A percentile compares a stretch with the other conserved stretches of the same genome.
Evolutionary conservation across 805 yeast species (phyloP).

Genomic region (Saccharomycopsis sp.): DNA sequence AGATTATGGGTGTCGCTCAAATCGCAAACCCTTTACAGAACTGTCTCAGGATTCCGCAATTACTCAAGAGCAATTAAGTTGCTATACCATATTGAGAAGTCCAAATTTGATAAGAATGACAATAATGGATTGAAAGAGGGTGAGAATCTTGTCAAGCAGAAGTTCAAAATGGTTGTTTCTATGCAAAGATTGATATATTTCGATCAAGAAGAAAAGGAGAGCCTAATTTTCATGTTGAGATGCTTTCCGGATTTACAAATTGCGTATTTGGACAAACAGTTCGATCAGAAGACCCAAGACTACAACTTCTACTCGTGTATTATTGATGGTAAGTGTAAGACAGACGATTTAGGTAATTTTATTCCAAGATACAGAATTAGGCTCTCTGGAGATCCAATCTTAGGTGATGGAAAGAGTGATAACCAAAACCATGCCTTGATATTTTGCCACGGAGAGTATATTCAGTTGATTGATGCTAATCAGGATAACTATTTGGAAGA

Average conservation of each 20-base stretch:
- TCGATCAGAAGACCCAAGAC: slow-evolving; percentile 23
- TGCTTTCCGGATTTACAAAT: slow-evolving; percentile 65
- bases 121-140: slow-evolving; percentile 24
- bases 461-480: slow-evolving; percentile 77
- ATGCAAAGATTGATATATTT: slow-evolving; percentile 56
- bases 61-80: slow-evolving; percentile 61
- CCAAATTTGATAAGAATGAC: slow-evolving; percentile 30
- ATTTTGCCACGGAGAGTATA: slow-evolving; percentile 73
- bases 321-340: slow-evolving; percentile 65
- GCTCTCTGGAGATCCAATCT: slow-evolving; percentile 72
- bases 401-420: slow-evolving; percentile 83
- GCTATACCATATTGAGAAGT: slow-evolving; percentile 53
- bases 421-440: slow-evolving; percentile 73
- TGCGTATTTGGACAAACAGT: slow-evolving; percentile 52
- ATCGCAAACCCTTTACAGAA: slow-evolving; percentile 67
- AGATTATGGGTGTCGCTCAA: slow-evolving; percentile 73
- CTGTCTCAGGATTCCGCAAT: slow-evolving; percentile 69
- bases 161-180: slow-evolving; percentile 58
- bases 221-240: slow-evolving; percentile 51
- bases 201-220: slow-evolving; percentile 49
- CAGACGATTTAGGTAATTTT: slow-evolving; percentile 50
- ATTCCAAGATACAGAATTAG: slow-evolving; percentile 57
- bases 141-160: slow-evolving; percentile 50
- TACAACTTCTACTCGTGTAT: slow-evolving; percentile 49
- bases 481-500: slow-evolving; percentile 81